Conservation (phyloP, 139 green algal species). For the Coelastrella sp. region DNA sequence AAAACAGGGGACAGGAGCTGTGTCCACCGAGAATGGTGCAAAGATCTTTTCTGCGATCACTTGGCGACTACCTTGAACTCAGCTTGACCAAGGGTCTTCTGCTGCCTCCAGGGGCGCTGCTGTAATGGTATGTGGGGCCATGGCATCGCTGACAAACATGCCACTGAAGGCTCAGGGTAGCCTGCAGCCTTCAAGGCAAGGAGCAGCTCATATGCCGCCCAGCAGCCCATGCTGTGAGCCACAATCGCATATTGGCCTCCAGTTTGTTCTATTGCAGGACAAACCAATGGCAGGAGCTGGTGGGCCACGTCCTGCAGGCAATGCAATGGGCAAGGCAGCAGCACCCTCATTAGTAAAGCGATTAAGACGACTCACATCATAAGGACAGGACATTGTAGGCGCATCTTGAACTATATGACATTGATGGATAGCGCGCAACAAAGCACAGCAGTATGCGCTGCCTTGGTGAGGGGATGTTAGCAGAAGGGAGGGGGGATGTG, state of each 20-base stretch:
- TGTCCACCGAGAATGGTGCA: too few species aligned
- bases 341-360: neutral
- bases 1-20: too few species aligned
- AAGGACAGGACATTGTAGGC: neutral
- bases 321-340: neutral
- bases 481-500: too few species aligned
- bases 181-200: constrained; percentile 44
- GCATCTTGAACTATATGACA: too few species aligned
- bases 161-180: constrained; percentile 67
- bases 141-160: constrained; percentile 88
- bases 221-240: constrained; percentile 83
- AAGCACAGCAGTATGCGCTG: too few species aligned
- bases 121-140: constrained; percentile 70
- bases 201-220: constrained; percentile 86
- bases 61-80: constrained; percentile 86
- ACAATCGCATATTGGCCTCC: constrained; percentile 55
- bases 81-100: constrained; percentile 66
- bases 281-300: constrained; percentile 66
- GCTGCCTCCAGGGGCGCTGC: constrained; percentile 80
- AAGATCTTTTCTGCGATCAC: too few species aligned
- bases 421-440: too few species aligned
- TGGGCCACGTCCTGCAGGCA: constrained; percentile 56
- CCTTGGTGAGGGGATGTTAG: too few species aligned
- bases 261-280: neutral
- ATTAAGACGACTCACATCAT: neutral